Evolutionary conservation across 2,329 filamentous ascomycete genomes (phyloP), one percentile per base, ranked within the genome.

Genomic region (Chrysoporthe cubensis): DNA sequence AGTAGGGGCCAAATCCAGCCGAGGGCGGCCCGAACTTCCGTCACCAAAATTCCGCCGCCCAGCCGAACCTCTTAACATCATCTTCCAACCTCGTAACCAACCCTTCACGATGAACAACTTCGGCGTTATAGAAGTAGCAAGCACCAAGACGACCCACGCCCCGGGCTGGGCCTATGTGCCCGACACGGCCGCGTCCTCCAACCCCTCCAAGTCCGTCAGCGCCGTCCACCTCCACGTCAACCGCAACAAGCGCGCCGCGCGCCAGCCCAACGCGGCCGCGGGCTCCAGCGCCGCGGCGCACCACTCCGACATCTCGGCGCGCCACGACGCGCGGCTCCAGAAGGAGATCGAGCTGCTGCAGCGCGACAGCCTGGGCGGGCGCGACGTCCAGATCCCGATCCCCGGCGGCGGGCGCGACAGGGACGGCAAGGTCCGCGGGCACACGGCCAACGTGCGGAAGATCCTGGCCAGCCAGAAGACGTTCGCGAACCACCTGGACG

Each of bases 131-230:
- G 91, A 97, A 73, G 83, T 97, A 67, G 91, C 93, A 46, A 89
- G 88, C 75, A 83, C 88, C 40, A 88, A 88, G 70, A 89, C 88
- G 18, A 87, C 88, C 57, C 83, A 86, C 57, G 91, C 93, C 1
- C 94, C 95, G 0, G 95, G 95, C 75, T 98, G 94, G 91, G 93
- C 93, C 14, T 97, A 97, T 77, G 92, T 97, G 1, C 90, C 94
- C 42, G 93, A 97, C 76, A 89, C 87, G 76, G 85, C 78, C 54
- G 84, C 86, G 66, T 84, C 87, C 66, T 84, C 86, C 11, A 84
- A 85, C 72, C 77, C 81, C 62, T 77, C 83, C 64, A 83, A 84
- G 42, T 66, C 64, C 52, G 66, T 68, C 37, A 66, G 66, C 7
- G 69, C 69, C 43, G 66, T 70, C 54, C 69, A 70, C 69, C 79